Evolutionary conservation across 2,329 filamentous ascomycete species (phyloP), one percentile per base, ranked within the genome.

Genomic region (Herpotrichia juniperi): DNA sequence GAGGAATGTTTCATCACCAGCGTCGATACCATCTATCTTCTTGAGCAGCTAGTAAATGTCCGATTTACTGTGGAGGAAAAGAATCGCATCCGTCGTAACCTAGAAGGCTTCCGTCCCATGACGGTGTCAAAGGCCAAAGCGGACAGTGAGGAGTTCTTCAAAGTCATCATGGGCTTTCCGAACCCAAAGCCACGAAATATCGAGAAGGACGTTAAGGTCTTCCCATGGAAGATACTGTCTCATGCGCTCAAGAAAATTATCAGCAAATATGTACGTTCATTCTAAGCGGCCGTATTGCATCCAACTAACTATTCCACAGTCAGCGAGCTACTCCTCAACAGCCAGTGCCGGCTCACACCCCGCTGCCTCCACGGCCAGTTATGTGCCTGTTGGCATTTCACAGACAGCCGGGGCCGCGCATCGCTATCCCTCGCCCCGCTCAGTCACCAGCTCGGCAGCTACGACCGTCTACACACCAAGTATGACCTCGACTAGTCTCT

Each of bases 171-270:
- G 94, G 91, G 87, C 1, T 97, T 97, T 69, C 91, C 92, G 11
- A 90, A 89, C 54, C 94, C 94, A 1, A 97, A 97, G 76, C 94
- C 94, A 16, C 84, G 94, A 57, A 97, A 97, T 69, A 99, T 99
- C 59, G 94, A 97, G 79, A 99, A 99, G 78, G 93, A 97, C 68
- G 93, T 99, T 70, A 99, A 99, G 78, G 94, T 97, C 11, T 99
- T 97, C 69, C 89, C 92, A 4, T 99, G 94, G 94, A 94, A 92
- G 74, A 91, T 94, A 54, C 81, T 99, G 39, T 84, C 85, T 43
- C 84, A 87, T 54, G 93, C 94, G 0, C 82, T 99, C 60, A 96
- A 96, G 83, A 99, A 99, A 81, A 97, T 99, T 68, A 96, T 99
- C 71, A 88, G 91, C 67, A 99, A 99, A 88, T 99, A 97, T 75